Base-by-base conservation (phyloP, 2,329 filamentous ascomycete species). In the Colletotrichum truncatum region DNA sequence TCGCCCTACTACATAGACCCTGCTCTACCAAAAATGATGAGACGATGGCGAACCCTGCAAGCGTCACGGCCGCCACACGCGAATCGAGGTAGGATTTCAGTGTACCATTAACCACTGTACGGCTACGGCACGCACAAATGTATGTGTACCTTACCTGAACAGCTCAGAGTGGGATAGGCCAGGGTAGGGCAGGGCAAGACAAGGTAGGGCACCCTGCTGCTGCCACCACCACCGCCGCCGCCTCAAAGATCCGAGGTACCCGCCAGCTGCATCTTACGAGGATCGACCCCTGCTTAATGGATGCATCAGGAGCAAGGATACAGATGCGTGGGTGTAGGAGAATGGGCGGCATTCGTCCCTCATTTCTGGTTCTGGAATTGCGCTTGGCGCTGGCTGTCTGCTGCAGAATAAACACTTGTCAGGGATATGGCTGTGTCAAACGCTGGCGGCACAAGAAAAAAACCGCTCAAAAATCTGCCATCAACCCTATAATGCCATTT, bases 201-300 rank as follows among this genome's bases (percentile, higher is more conserved):
- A 54, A 18, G 48, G 56, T 34, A 61, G 56, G 56, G 39, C 62
- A 65, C 56, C 48, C 48, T 64, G 56, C 39, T 61, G 62, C 49
- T 18, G 14, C 30, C 38, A 18, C 39, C 25, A n/a, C 36, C 38
- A 26, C 57, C 46, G 55, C 39, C 39, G 55, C 48, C 56, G 61
- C 61, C 26, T 61, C 62, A 57, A 39, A 61, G 48, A 65, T 65
- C 62, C 62, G 62, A 65, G 56, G 62, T 51, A 62, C 56, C 62
- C 62, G 62, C 62, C 56, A 54, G 62, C 49, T 65, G 57, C 57
- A 62, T 25, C 48, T 49, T 49, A 30, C 41, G 57, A 65, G 62
- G 57, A 55, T 55, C 30, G 23, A 43, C 62, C 55, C 62, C 49
- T 65, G 62, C 34, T 49, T 34, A 30, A n/a, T 30, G 49, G 41